phyloP scores from a whole-genome alignment of 768 basidiomycete species.

The Rhizopogon sp. region DNA sequence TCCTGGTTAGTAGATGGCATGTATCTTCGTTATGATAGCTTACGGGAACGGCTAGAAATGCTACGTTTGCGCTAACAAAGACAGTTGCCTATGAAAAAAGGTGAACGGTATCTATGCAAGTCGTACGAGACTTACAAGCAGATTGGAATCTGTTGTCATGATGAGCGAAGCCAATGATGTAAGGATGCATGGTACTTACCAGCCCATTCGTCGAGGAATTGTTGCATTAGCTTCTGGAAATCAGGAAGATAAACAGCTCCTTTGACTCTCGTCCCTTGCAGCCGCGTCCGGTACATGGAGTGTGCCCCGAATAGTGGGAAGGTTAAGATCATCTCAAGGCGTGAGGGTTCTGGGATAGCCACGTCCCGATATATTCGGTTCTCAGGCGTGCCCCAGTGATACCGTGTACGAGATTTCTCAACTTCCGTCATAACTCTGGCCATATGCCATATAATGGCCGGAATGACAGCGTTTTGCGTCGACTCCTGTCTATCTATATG shows the following conservation, averaged over 20 bases:
- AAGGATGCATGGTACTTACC: slow-evolving; percentile 9
- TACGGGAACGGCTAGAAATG: no score
- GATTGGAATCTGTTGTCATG: slow-evolving; percentile 12
- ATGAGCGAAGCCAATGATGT: not conserved
- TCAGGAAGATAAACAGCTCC: slow-evolving; percentile 11
- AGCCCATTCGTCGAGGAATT: slow-evolving; percentile 19
- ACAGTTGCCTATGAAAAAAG: no score
- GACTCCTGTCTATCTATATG: not conserved
- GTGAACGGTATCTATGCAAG: no score
- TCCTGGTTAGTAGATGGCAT: not conserved
- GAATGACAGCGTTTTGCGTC: slow-evolving; percentile 5
- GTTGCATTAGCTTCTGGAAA: slow-evolving; percentile 14
- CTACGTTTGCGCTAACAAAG: no score
- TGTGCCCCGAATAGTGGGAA: slow-evolving; percentile 16
- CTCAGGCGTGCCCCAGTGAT: slow-evolving; percentile 12
- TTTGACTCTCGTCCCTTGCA: slow-evolving; percentile 11
- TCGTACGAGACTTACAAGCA: slow-evolving; percentile 7
- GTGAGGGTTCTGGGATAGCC: slow-evolving; percentile 6
- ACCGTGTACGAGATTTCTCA: slow-evolving; percentile 4
- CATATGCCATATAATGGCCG: slow-evolving; percentile 16
- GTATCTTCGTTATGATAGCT: not conserved
- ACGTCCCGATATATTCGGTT: slow-evolving; percentile 2
- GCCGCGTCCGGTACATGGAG: slow-evolving; percentile 14
- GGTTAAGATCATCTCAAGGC: slow-evolving; percentile 11
- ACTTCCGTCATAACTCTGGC: slow-evolving; percentile 14